phyloP scores from a whole-genome alignment of 2,329 filamentous ascomycete species.

The Leptographium galeiforme region DNA sequence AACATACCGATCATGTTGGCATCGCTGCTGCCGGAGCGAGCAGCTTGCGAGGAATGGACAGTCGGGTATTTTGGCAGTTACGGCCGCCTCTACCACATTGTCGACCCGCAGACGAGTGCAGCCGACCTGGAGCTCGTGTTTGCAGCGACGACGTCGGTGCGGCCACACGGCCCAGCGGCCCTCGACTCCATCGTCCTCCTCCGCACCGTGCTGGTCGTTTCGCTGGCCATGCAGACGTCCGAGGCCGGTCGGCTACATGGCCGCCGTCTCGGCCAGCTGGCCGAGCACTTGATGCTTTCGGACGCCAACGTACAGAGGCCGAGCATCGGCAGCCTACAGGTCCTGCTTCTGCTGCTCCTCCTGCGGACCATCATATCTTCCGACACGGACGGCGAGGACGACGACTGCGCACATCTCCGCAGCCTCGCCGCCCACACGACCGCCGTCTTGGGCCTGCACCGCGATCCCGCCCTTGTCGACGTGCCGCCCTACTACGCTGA shows the following conservation, averaged over 20 bases:
- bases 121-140: slow-evolving; percentile 3
- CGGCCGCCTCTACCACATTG: slow-evolving; percentile 2
- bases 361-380: slow-evolving; percentile 1
- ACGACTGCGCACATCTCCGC: background rate
- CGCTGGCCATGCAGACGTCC: slow-evolving; percentile 6
- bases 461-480: slow-evolving; percentile 10
- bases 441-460: slow-evolving; percentile 12
- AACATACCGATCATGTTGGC: background rate
- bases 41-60: slow-evolving; percentile 4
- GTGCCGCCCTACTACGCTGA: slow-evolving; percentile 11
- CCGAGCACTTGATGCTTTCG: background rate
- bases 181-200: slow-evolving; percentile 2
- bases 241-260: slow-evolving; percentile 4
- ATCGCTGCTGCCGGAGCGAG: background rate
- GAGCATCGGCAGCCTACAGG: slow-evolving; percentile 2
- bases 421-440: slow-evolving; percentile 7
- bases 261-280: slow-evolving; percentile 2
- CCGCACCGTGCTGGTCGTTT: background rate
- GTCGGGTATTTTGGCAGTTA: slow-evolving; percentile 1
- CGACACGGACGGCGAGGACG: slow-evolving; percentile 3
- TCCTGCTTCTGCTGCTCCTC: slow-evolving; percentile 2
- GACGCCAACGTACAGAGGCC: slow-evolving; percentile 1
- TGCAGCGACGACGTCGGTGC: background rate
- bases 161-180: background rate
- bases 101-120: background rate